Evolutionary conservation across 495 filamentous ascomycete genomes (phyloP), one percentile per base, ranked within the genome.

Genomic region (Collariella sp.): DNA sequence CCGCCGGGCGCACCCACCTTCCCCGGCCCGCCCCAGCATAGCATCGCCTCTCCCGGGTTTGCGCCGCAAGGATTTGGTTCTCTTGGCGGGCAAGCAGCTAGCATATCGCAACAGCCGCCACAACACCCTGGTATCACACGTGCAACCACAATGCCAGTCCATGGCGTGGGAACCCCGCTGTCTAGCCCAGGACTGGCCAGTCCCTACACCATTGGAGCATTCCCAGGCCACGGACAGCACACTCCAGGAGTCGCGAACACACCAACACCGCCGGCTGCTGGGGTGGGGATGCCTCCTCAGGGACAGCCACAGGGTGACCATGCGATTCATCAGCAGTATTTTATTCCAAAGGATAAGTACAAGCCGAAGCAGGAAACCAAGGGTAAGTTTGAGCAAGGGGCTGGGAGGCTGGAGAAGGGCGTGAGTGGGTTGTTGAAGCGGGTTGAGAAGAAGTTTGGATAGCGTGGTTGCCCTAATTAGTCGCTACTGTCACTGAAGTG

Each of bases 381-480:
- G 41, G 72, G 77, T 50, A 85, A 76, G 63, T 62, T 95, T 22
- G 89, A 91, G 59, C 79, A 85, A 48, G 71, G 76, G 41, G 83
- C 84, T n/a, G 78, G 75, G 2, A 74, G 77, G 59, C 58, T 93
- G 45, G 90, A 96, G 72, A 85, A 82, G 67, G 83, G 85, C 3
- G 82, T 95, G 13, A 84, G 85, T 53, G 76, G 84, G 34, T 84
- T 94, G 67, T 73, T 96, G 62, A 95, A 89, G 82, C 89, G 82
- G 71, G 74, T 95, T 63, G 90, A 95, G 76, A 93, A 93, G 79
- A 86, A 80, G 65, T 81, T 91, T 67, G 85, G 74, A 9, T 73
- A 45, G 57, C 5, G 36, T 12, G 12, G 18, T 10, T 29, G 10
- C 9, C 26, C 9, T 33, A 10, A 18, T 20, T 24, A 47, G 12